Conservation (phyloP, 768 basidiomycete genomes). For the Hypholoma fasciculare region DNA sequence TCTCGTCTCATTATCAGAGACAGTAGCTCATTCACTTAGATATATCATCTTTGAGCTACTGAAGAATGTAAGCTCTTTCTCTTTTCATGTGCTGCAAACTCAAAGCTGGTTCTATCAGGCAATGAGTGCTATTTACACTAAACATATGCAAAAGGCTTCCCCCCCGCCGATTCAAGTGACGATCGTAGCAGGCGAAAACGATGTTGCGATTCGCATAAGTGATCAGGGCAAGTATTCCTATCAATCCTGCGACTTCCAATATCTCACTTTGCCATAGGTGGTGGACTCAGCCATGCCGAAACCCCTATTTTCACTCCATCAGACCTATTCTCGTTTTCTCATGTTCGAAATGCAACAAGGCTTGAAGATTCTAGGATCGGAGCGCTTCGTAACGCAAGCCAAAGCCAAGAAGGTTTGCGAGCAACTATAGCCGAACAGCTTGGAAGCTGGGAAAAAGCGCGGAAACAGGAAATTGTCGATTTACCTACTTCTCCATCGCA, state of each 20-base stretch:
- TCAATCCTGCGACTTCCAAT: conserved; percentile 9
- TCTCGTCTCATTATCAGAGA: neutral
- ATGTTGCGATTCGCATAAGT: conserved; percentile 84
- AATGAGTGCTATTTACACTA: conserved; percentile 64
- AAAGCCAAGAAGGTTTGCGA: conserved; percentile 60
- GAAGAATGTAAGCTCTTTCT: conserved; percentile 67
- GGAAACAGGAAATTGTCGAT: conserved; percentile 29
- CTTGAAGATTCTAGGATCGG: conserved; percentile 67
- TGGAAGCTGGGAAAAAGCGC: conserved; percentile 40
- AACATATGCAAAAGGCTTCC: conserved; percentile 40
- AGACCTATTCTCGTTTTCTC: conserved; percentile 90
- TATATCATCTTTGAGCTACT: conserved; percentile 89
- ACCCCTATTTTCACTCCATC: conserved; percentile 57
- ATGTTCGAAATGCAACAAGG: conserved; percentile 72
- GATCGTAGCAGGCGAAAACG: conserved; percentile 70
- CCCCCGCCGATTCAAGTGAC: conserved; percentile 74
- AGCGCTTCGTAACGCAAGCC: conserved; percentile 63
- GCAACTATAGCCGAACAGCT: conserved; percentile 86
- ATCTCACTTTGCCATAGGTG: conserved; percentile 45
- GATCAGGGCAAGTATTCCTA: conserved; percentile 64
- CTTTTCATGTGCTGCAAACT: neutral
- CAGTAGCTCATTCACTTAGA: conserved; percentile 31
- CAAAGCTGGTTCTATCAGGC: conserved; percentile 43
- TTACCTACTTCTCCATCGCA: conserved; percentile 44
- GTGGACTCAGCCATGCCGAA: conserved; percentile 59